Evolutionary conservation across 371 early-diverging fungal species (phyloP), one percentile per base, ranked within the genome.

Genomic region (Apophysomyces trapeziformis): DNA sequence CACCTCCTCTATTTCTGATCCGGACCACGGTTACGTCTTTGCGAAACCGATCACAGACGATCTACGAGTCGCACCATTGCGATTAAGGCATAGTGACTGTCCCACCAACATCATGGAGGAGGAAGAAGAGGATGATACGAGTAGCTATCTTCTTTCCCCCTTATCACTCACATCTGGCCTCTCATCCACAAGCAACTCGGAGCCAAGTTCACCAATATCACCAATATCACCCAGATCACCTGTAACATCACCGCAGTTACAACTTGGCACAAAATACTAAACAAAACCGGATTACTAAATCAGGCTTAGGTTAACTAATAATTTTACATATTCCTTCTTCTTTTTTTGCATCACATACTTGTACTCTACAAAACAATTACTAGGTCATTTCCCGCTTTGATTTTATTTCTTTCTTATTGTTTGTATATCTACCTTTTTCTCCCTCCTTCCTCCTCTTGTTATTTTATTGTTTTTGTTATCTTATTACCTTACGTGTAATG

Each of bases 141-240:
- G 4, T 9, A 21, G 21, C 5, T 21, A n/a, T 26, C 54, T 50
- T 4, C 21, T 26, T 21, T 50, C 54, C n/a, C 54, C 54, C 5
- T 16, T 50, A 18, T 50, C 54, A 6, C 21, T 50, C 21, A 21
- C 21, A 18, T 50, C 54, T 50, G 54, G 54, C 5, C 9, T 50
- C 16, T 18, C 21, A 7, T 50, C 54, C 4, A 21, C 21, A 9
- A 50, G 18, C 4, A 50, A 50, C 21, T 50, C 54, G 11, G 54
- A 50, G 21, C 54, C 54, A 21, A 21, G 9, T 18, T 50, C 54
- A 26, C 54, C 54, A 26, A 50, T 50, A 9, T 50, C 54, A 26
- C 54, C 54, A 26, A 50, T 50, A 9, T 50, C 21, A 6, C 54
- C 54, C 54, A 50, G 16, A 21, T 50, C 54, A 7, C 54, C 54